These are phyloP conservation scores for Aspergillus fumigatiaffinis DNA, from an alignment of 2,329 filamentous ascomycete genomes.

Conservation along the genomic window DNA sequence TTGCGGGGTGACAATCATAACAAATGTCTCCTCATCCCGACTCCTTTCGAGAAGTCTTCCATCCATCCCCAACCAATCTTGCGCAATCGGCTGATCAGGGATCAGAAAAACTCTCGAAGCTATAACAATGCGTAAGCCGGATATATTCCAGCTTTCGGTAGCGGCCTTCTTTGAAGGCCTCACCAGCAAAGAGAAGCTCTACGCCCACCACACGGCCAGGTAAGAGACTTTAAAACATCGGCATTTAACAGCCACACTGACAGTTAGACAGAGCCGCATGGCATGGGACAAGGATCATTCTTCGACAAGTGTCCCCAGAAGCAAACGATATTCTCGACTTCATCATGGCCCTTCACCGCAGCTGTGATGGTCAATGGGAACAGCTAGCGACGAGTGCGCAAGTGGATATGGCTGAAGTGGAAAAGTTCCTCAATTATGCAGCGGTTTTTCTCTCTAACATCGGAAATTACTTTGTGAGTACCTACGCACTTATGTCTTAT, in stretches of 20 bases:
- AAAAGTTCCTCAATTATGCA: conserved; percentile 40
- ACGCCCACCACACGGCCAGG: conserved; percentile 21
- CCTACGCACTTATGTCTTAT: neutral
- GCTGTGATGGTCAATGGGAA: conserved; percentile 48
- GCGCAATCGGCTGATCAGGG: too few relatives aligned
- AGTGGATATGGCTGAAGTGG: conserved; percentile 40
- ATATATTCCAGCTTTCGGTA: conserved; percentile 13
- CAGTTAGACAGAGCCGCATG: conserved; percentile 7
- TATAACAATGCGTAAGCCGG: conserved; percentile 6
- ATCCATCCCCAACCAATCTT: too few relatives aligned
- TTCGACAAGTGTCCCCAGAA: conserved; percentile 51
- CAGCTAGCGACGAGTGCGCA: conserved; percentile 27
- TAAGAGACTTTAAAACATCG: conserved; percentile 8
- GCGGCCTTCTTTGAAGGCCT: conserved; percentile 13
- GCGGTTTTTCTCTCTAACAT: conserved; percentile 51
- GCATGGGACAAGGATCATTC: conserved; percentile 47
- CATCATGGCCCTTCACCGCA: conserved; percentile 48
- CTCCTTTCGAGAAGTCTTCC: too few relatives aligned
- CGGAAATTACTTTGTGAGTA: conserved; percentile 46
- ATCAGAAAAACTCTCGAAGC: too few relatives aligned
- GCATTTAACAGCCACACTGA: conserved; percentile 1
- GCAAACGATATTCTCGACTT: conserved; percentile 53
- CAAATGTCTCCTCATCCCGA: too few relatives aligned
- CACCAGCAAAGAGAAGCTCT: conserved; percentile 13
- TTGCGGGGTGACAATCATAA: too few relatives aligned